These are phyloP conservation scores for Parafenestella ontariensis DNA, from an alignment of 2,329 filamentous ascomycete genomes.

Conservation along the genomic window DNA sequence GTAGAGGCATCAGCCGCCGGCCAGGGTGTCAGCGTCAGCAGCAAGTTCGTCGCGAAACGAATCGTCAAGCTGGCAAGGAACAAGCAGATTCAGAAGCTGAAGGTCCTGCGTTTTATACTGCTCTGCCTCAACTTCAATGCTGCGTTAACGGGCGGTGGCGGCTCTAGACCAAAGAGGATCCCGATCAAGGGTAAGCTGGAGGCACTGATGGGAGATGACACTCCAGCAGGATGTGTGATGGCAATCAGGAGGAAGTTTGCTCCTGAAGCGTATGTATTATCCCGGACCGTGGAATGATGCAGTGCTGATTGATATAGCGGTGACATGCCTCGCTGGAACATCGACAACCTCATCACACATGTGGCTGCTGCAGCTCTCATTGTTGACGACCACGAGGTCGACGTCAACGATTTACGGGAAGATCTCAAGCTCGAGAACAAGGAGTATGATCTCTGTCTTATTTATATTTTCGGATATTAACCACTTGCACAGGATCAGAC, in stretches of 20 bases:
- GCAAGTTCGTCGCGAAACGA: slow-evolving; percentile 70
- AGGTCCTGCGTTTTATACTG: slow-evolving; percentile 57
- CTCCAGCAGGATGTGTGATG: slow-evolving; percentile 31
- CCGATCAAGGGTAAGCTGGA: slow-evolving; percentile 71
- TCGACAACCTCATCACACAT: slow-evolving; percentile 75
- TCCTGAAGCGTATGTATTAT: slow-evolving; percentile 32
- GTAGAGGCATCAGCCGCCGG: slow-evolving; percentile 68
- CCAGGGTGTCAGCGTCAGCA: slow-evolving; percentile 64
- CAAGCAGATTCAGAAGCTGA: slow-evolving; percentile 56
- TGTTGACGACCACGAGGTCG: slow-evolving; percentile 75
- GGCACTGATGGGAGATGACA: slow-evolving; percentile 61
- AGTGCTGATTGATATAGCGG: slow-evolving; percentile 28
- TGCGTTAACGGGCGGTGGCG: slow-evolving; percentile 43
- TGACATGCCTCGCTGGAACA: slow-evolving; percentile 73
- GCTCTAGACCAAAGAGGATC: slow-evolving; percentile 55
- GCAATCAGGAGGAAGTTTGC: slow-evolving; percentile 68
- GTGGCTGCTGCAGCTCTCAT: slow-evolving; percentile 74
- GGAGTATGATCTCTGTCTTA: slow-evolving; percentile 50
- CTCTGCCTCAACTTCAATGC: slow-evolving; percentile 58
- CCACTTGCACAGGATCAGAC: slow-evolving; percentile 56
- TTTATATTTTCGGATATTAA: no score
- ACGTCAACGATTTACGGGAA: slow-evolving; percentile 72
- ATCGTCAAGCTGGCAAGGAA: slow-evolving; percentile 65
- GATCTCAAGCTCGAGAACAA: slow-evolving; percentile 76
- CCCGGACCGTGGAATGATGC: not conserved